These are phyloP conservation scores for Sesbania bispinosa DNA, from an alignment of 306 rosid species.

Conservation along the genomic window DNA sequence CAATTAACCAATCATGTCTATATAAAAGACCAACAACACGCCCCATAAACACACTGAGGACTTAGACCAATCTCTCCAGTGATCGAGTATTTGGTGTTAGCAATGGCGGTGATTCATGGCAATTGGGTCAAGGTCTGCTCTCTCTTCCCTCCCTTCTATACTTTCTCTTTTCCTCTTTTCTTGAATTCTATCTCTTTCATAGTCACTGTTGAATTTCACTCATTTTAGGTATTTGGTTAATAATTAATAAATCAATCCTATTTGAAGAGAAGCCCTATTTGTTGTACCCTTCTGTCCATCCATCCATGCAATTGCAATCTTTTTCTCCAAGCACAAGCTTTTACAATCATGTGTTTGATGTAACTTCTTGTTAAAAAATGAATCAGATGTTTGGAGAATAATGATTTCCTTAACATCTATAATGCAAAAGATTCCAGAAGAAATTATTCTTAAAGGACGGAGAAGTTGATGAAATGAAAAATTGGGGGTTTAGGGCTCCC, in stretches of 20 bases:
- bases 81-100: neutral
- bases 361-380: too few species aligned
- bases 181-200: neutral
- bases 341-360: neutral
- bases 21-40: neutral
- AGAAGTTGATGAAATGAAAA: neutral
- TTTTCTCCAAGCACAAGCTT: neutral
- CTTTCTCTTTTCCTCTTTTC: too few species aligned
- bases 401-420: too few species aligned
- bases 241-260: too few species aligned
- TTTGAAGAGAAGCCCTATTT: too few species aligned
- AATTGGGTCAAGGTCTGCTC: slow-evolving; percentile 69
- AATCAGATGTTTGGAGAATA: too few species aligned
- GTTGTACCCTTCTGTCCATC: too few species aligned
- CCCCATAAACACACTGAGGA: neutral
- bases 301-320: neutral
- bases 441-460: neutral
- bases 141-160: neutral
- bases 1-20: neutral
- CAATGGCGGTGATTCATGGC: slow-evolving; percentile 58
- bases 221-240: too few species aligned
- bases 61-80: neutral
- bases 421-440: neutral
- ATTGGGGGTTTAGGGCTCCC: neutral
- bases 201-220: neutral